A percentile compares a stretch with the other conserved stretches of the same genome.
Evolutionary conservation across 176 grass and related monocot genomes (phyloP).

Genomic region (Oryza officinalis): DNA sequence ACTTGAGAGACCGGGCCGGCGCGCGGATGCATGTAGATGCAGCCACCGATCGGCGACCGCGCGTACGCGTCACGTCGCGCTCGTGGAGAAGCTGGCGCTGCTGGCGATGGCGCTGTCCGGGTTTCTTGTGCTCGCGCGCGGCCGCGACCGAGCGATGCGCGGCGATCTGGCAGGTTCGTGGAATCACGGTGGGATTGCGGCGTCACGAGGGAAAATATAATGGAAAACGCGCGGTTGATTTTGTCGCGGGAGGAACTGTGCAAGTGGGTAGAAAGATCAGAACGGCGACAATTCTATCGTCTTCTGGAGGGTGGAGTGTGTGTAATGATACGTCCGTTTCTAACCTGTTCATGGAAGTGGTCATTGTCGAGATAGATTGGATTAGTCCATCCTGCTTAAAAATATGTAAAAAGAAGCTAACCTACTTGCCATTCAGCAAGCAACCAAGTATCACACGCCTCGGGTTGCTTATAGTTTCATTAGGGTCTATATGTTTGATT

Average conservation of each 20-base stretch:
- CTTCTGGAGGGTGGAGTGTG: background rate
- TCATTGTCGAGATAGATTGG: background rate
- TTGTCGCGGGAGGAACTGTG: background rate
- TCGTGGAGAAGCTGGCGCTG: background rate
- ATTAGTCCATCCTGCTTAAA: background rate
- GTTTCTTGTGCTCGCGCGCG: slow-evolving; percentile 15
- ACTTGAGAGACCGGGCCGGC: background rate
- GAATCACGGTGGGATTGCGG: background rate
- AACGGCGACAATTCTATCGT: background rate
- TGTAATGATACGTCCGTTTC: no score
- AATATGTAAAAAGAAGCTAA: background rate
- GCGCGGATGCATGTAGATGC: no score
- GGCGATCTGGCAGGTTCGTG: slow-evolving; percentile 17
- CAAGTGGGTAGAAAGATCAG: slow-evolving; percentile 30
- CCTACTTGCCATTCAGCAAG: background rate
- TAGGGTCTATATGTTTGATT: background rate
- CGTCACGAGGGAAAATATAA: background rate
- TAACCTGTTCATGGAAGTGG: background rate
- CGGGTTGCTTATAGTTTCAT: background rate
- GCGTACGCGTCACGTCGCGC: background rate
- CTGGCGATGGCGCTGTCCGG: background rate
- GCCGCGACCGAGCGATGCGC: background rate
- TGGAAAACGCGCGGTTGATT: background rate
- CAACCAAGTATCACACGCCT: background rate
- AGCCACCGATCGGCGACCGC: background rate